Percentiles rank a stretch among this genome's conserved stretches.
These are phyloP conservation scores for Singerocomus inundabilis DNA, from an alignment of 1,284 basidiomycete species.

Conservation along the genomic window DNA sequence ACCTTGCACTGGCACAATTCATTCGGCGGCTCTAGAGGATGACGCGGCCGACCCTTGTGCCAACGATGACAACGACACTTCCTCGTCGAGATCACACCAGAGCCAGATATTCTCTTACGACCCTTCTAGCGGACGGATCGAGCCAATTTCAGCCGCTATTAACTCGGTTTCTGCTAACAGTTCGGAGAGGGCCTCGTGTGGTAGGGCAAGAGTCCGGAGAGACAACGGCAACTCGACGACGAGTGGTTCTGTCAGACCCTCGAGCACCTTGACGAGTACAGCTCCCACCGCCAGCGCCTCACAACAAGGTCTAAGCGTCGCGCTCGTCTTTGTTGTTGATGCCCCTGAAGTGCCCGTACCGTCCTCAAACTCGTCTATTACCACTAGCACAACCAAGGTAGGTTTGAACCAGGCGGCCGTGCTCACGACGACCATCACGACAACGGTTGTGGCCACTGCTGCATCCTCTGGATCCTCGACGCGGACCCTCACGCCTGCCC, in stretches of 20 bases:
- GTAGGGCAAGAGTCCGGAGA: constrained; percentile 11
- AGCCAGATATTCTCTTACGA: constrained; percentile 64
- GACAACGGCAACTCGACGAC: constrained; percentile 7
- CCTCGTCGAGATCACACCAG: constrained; percentile 33
- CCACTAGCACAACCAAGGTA: constrained; percentile 3
- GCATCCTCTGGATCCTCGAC: constrained; percentile 4
- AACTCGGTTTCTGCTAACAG: constrained; percentile 5
- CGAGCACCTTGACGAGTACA: constrained; percentile 18
- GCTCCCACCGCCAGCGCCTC: constrained; percentile 12
- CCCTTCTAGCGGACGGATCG: constrained; percentile 43
- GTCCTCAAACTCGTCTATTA: constrained; percentile 1
- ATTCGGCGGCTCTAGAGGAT: neutral
- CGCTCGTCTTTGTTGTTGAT: constrained; percentile 45
- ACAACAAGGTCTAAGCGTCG: constrained; percentile 40
- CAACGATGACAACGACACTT: neutral
- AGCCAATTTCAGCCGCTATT: constrained; percentile 50
- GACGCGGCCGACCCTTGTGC: constrained; percentile 11
- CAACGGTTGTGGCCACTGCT: constrained; percentile 19
- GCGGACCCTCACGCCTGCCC: constrained; percentile 6
- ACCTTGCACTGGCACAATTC: constrained; percentile 42
- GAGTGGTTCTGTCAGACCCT: constrained; percentile 1
- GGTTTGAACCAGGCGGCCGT: constrained; percentile 7
- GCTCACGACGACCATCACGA: constrained; percentile 30
- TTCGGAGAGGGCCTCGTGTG: constrained; percentile 9
- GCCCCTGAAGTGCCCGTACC: constrained; percentile 32